Percentiles rank a stretch among this genome's conserved stretches.
phyloP scores from a whole-genome alignment of 768 basidiomycete genomes.

The Leccinellum albellum region DNA sequence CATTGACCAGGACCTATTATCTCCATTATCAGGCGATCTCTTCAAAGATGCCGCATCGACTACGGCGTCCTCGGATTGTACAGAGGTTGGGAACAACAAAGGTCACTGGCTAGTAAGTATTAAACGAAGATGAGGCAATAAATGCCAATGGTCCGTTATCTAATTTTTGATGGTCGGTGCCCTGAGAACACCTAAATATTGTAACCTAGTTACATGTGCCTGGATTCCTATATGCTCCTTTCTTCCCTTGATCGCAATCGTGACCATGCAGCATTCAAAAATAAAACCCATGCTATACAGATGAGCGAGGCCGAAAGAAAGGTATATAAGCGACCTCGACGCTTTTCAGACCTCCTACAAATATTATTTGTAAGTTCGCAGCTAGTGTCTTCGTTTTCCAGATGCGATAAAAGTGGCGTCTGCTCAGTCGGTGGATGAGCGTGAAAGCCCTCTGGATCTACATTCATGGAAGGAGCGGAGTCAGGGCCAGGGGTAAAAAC shows the following conservation, averaged over 20 bases:
- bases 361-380: slow-evolving; percentile 14
- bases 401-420: slow-evolving; percentile 13
- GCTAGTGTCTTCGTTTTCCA: background rate
- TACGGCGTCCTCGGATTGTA: slow-evolving; percentile 30
- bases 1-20: slow-evolving; percentile 6
- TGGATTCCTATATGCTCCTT: slow-evolving; percentile 11
- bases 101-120: slow-evolving; percentile 33
- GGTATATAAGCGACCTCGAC: slow-evolving; percentile 51
- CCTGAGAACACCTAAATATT: too few relatives aligned
- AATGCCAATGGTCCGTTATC: background rate
- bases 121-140: slow-evolving; percentile 13
- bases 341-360: slow-evolving; percentile 33
- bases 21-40: slow-evolving; percentile 21
- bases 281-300: slow-evolving; percentile 56
- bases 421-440: slow-evolving; percentile 3
- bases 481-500: background rate
- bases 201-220: background rate
- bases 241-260: slow-evolving; percentile 47
- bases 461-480: background rate
- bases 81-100: slow-evolving; percentile 28
- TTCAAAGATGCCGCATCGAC: slow-evolving; percentile 26
- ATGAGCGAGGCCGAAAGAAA: slow-evolving; percentile 41
- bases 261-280: slow-evolving; percentile 58
- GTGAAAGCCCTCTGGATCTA: background rate
- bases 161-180: background rate